Conservation (phyloP, 225 moss, liverwort and hornwort genomes). For the Antitrichia curtipendula region DNA sequence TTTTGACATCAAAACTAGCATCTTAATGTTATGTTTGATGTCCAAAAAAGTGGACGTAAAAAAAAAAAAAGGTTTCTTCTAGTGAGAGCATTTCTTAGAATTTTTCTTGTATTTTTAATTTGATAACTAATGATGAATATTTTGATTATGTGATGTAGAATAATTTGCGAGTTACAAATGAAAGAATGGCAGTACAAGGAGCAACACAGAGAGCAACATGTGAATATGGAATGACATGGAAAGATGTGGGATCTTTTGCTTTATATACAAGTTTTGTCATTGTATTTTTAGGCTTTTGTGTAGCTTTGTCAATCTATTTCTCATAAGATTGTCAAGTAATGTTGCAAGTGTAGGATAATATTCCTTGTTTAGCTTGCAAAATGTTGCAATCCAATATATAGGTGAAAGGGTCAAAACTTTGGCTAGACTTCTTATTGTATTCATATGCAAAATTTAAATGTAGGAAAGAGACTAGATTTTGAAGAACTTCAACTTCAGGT, state of each 20-base stretch:
- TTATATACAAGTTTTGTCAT: no score
- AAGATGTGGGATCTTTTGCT: fast-evolving
- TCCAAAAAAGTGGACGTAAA: no score
- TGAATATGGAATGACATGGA: background rate
- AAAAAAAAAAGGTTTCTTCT: no score
- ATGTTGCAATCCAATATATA: background rate
- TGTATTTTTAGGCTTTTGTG: fast-evolving
- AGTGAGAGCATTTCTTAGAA: fast-evolving
- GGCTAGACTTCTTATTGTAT: background rate
- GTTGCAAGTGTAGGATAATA: background rate
- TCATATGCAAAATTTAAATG: background rate
- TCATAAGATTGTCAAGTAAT: no score
- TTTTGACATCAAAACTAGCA: no score
- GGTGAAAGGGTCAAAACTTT: background rate
- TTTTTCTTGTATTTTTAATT: no score
- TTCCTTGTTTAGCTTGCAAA: background rate
- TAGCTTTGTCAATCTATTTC: no score
- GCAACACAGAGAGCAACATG: fast-evolving
- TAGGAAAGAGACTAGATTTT: background rate
- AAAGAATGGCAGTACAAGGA: fast-evolving
- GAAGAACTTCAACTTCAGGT: background rate
- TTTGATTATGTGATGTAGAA: background rate
- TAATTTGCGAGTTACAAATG: fast-evolving
- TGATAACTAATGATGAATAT: background rate
- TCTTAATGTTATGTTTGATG: no score